Conservation (phyloP, 768 basidiomycete genomes). For the Tephrocybe sp. region DNA sequence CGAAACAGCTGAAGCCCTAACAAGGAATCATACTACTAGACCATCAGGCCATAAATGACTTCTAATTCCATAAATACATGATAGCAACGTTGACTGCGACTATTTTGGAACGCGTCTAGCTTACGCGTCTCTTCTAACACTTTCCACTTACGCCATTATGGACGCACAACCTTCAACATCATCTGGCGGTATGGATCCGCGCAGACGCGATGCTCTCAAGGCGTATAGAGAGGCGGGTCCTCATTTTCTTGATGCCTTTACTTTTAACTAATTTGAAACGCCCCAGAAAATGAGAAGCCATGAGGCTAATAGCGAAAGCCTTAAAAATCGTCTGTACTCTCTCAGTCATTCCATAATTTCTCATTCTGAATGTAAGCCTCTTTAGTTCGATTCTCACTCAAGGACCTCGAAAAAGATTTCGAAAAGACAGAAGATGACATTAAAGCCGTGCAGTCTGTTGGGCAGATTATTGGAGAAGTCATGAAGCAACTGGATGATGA, state of each 20-base stretch:
- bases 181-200: conserved; percentile 62
- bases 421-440: conserved; percentile 98
- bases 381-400: conserved; percentile 87
- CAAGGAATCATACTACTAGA: conserved; percentile 64
- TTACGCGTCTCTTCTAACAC: conserved; percentile 36
- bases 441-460: conserved; percentile 97
- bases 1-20: conserved; percentile 46
- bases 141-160: conserved; percentile 26
- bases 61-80: not conserved
- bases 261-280: conserved; percentile 11
- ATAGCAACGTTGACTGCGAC: no score
- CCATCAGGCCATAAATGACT: conserved; percentile 52
- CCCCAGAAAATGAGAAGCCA: conserved; percentile 91
- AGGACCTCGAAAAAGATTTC: conserved; percentile 84
- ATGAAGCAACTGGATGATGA: conserved; percentile 99
- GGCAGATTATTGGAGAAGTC: conserved; percentile 98
- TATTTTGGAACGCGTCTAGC: conserved; percentile 20
- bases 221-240: conserved; percentile 66
- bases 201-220: conserved; percentile 70
- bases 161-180: conserved; percentile 52
- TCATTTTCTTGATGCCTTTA: not conserved
- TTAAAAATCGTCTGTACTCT: conserved; percentile 81
- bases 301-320: conserved; percentile 77
- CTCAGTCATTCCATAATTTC: not conserved
- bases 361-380: not conserved